Evolutionary conservation across 1,284 basidiomycete species (phyloP), one percentile per base, ranked within the genome.

Genomic region (Rhodotorula sp.): DNA sequence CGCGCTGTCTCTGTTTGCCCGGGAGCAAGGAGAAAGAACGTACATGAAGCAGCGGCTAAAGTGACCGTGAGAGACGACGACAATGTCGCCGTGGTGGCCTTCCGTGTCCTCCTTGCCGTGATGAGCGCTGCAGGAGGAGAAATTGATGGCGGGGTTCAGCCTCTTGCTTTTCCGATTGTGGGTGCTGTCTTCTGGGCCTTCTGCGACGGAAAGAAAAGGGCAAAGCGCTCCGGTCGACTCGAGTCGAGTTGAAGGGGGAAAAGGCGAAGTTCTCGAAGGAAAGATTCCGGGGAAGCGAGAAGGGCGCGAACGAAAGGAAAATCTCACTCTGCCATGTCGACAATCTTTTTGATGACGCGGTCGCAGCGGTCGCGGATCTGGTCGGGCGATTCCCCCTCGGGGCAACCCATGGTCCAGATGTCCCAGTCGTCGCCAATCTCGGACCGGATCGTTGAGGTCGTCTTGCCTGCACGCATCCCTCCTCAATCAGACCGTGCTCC

Each of bases 361-460:
- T 97, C 94, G 18, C 93, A 75, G 38, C 93, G 87, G 61, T 81
- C 81, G 66, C 86, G 82, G 90, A 97, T 93, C 64, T 93, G 86
- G 77, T 88, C 84, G 2, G 87, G 87, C 59, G 87, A 89, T 82
- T 97, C 93, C 43, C 93, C 93, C 23, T 88, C 90, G 18, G 92
- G 92, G 77, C 92, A 95, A 2, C 92, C 77, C 28, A 75, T 67
- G 19, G 64, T 64, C 76, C 77, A 76, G 47, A 77, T 77, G 62
- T 75, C 71, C 76, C 74, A 77, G 26, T 63, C 52, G 26, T 85
- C 56, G 56, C 65, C 60, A 23, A 68, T n/a, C 62, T 76, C 71
- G 45, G 34, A 49, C 26, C 67, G 67, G 21, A 75, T 72, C 48
- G 72, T 57, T 8, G 59, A 47, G 3, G 70, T 73, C 47, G 55